Conservation (phyloP, 1,284 basidiomycete species). For the Cystobasidium slooffiae region DNA sequence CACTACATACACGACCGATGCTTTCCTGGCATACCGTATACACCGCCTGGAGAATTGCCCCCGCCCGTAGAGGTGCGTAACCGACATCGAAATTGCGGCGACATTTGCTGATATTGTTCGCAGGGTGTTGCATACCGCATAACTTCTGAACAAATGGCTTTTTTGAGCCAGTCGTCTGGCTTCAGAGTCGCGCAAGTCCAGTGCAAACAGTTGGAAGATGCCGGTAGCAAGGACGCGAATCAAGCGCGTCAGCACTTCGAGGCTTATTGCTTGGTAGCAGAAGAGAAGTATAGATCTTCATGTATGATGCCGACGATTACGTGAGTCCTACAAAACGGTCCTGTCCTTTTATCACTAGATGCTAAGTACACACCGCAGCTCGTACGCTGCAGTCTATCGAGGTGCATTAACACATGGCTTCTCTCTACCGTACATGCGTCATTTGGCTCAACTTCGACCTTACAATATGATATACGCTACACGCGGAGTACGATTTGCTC, state of each 20-base stretch:
- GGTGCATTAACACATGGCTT: constrained; percentile 26
- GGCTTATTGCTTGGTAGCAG: constrained; percentile 17
- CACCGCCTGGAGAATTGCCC: constrained; percentile 26
- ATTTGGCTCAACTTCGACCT: constrained; percentile 25
- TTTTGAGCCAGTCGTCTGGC: background rate
- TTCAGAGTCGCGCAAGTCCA: constrained; percentile 20
- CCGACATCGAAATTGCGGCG: background rate
- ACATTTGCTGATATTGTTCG: background rate
- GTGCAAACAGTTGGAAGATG: constrained; percentile 18
- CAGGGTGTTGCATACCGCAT: constrained; percentile 37
- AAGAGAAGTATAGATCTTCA: constrained; percentile 23
- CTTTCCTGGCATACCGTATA: constrained; percentile 33
- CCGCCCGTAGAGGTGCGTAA: constrained; percentile 28
- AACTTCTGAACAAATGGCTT: constrained; percentile 4
- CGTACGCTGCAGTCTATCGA: constrained; percentile 26
- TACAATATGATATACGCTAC: constrained; percentile 24
- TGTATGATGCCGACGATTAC: constrained; percentile 30
- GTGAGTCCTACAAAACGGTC: background rate
- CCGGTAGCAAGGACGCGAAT: background rate
- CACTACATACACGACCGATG: constrained; percentile 38
- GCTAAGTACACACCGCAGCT: background rate
- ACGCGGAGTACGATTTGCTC: background rate
- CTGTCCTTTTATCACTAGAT: background rate
- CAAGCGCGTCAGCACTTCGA: background rate
- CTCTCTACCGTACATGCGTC: constrained; percentile 25